Conservation (phyloP, 177 flowering plant species). For the Vitis hybrid region DNA sequence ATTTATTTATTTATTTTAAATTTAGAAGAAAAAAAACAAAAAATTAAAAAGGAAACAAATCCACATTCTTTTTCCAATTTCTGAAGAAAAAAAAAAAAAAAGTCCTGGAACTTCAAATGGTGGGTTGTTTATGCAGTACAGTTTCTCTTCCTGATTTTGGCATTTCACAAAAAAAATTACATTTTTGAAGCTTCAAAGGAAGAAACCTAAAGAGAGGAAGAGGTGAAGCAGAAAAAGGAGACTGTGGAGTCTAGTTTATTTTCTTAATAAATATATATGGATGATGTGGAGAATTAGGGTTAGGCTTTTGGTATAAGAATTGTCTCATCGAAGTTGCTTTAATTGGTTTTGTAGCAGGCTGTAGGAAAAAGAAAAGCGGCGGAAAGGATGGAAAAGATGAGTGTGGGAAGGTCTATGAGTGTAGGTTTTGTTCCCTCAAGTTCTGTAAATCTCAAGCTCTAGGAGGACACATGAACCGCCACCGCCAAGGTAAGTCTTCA, state of each 20-base stretch:
- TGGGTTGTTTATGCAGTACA: not conserved
- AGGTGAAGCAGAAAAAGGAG: too few relatives aligned
- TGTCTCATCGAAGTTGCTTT: conserved; percentile 42
- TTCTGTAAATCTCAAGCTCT: conserved; percentile 99
- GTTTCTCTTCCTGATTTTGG: not conserved
- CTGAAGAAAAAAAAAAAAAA: too few relatives aligned
- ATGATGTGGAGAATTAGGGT: conserved; percentile 15
- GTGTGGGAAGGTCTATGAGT: conserved; percentile 84
- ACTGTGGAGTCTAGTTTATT: too few relatives aligned
- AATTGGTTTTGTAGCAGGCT: conserved; percentile 35
- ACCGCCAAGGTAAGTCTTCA: conserved; percentile 83
- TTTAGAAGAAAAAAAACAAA: too few relatives aligned
- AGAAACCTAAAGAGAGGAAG: too few relatives aligned
- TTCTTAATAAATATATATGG: not conserved
- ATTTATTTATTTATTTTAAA: not conserved
- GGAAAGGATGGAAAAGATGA: conserved; percentile 69
- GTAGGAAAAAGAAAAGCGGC: conserved; percentile 69
- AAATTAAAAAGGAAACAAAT: too few relatives aligned
- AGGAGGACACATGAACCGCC: conserved; percentile 99
- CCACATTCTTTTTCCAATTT: too few relatives aligned
- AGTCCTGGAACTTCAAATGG: not conserved
- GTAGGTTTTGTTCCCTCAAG: conserved; percentile 98
- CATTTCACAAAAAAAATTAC: not conserved
- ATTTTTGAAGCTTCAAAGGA: too few relatives aligned
- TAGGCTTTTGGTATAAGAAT: not conserved